Base-by-base conservation (phyloP, 2,329 filamentous ascomycete genomes). In the Fusarium pilosicola region DNA sequence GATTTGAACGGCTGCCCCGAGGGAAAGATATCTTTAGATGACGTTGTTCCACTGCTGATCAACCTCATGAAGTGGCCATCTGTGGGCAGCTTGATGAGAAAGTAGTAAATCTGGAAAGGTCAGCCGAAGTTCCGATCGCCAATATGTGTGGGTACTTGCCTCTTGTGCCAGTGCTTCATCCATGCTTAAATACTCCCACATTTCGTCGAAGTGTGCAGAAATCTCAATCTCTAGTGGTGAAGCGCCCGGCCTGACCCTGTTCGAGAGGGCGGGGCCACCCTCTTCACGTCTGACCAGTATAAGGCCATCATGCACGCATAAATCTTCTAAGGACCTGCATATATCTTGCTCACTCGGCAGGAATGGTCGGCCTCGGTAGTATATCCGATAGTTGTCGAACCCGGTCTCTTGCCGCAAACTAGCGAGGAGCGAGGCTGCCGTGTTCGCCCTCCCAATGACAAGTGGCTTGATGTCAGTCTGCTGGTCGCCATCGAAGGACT, bases 111-210 rank as follows among this genome's bases (percentile, higher is more conserved):
- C 89, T 90, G 64, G 6, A 34, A 55, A 26, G 13, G 60, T 80
- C 44, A 80, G 79, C 62, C 62, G 17, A 28, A 22, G 20, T 30
- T 17, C 32, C 56, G 18, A 17, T 32, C 41, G 13, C 20, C 17
- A 36, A 49, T 10, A 7, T 28, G 9, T 28, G 10, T 18, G 11
- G 26, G 18, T 66, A 24, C 82, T 74, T 85, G 92, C 91, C 85
- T 93, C 91, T 78, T 88, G 85, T 12, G 93, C 91, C 46, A 94
- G 84, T 56, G 84, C 86, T 66, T 95, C 91, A 49, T 93, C 89
- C 83, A 95, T 88, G 72, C 91, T 90, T 61, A 98, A 86, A 77
- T 96, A 93, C 48, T 90, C 88, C 87, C 96, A 97, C 30, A 99
- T 84, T 69, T 96, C 91, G 61, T 94, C 88, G 77, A 97, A 97